phyloP scores from a whole-genome alignment of 371 early-diverging fungal genomes.

The Gilbertella persicaria region DNA sequence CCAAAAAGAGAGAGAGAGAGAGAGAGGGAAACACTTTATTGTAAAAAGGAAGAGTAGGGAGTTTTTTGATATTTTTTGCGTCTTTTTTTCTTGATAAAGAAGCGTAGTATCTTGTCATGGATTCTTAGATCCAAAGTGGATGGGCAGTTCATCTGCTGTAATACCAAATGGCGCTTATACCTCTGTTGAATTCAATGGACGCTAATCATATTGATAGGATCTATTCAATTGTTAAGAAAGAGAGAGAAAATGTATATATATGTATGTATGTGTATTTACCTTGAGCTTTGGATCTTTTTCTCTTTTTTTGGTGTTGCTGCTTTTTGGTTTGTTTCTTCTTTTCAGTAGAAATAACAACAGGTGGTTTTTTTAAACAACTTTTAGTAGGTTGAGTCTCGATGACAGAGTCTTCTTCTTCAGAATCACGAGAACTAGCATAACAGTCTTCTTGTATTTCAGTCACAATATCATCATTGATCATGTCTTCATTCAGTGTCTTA shows the following conservation, averaged over 20 bases:
- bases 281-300: not conserved
- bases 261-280: not conserved
- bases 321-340: constrained; percentile 8
- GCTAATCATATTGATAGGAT: too few species aligned
- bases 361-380: constrained; percentile 29
- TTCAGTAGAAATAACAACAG: not conserved
- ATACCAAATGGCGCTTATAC: too few species aligned
- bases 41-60: too few species aligned
- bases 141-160: too few species aligned
- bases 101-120: constrained; percentile 1
- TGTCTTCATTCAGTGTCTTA: constrained; percentile 31
- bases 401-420: constrained; percentile 10
- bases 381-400: constrained; percentile 2
- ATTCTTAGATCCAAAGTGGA: not conserved
- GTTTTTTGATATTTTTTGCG: constrained; percentile 11
- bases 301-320: constrained; percentile 24
- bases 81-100: constrained; percentile 14
- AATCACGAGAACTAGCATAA: constrained; percentile 9
- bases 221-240: too few species aligned
- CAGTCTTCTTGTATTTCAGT: constrained; percentile 40
- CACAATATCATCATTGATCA: constrained; percentile 45
- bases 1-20: too few species aligned
- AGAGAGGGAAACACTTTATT: too few species aligned
- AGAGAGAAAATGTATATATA: too few species aligned
- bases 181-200: too few species aligned